Evolutionary conservation across 2,329 filamentous ascomycete genomes (phyloP).

Genomic region (Paraphoma chrysanthemicola): DNA sequence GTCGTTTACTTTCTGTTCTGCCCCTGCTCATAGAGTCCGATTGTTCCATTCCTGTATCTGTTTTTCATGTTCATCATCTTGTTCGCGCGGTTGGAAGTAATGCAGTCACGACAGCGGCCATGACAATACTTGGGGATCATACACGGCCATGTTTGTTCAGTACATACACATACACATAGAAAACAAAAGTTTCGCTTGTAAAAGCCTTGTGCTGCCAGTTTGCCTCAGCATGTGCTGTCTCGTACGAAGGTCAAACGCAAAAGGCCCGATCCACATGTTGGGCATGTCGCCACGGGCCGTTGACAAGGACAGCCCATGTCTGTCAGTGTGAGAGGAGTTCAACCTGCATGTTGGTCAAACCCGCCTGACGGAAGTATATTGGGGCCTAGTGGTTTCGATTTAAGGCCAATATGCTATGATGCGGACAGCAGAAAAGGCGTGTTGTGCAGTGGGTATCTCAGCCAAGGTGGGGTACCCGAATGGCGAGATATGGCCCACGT

Average conservation of each 20-base stretch:
- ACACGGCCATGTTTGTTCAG: conserved; percentile 6
- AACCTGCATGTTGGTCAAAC: neutral
- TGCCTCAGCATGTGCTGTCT: too few species aligned
- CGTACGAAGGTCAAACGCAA: neutral
- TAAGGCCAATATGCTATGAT: too few species aligned
- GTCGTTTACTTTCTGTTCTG: neutral
- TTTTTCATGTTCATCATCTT: neutral
- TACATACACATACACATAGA: conserved; percentile 5
- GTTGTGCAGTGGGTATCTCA: too few species aligned
- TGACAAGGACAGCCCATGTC: neutral
- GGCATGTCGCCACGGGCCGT: neutral
- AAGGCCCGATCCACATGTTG: neutral
- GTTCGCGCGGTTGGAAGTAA: neutral
- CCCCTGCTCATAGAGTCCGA: neutral
- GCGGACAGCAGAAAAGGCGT: too few species aligned
- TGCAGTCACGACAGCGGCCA: neutral
- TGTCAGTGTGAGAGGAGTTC: neutral
- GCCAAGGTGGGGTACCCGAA: too few species aligned
- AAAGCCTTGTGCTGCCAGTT: neutral
- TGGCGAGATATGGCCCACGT: too few species aligned
- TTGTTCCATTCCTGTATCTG: neutral
- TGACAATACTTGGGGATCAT: neutral
- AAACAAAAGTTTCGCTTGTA: neutral
- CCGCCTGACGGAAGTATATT: neutral
- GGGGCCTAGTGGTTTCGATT: too few species aligned